Evolutionary conservation across 148 eudicot genomes (phyloP).

Genomic region (Rhododendron williamsianum): DNA sequence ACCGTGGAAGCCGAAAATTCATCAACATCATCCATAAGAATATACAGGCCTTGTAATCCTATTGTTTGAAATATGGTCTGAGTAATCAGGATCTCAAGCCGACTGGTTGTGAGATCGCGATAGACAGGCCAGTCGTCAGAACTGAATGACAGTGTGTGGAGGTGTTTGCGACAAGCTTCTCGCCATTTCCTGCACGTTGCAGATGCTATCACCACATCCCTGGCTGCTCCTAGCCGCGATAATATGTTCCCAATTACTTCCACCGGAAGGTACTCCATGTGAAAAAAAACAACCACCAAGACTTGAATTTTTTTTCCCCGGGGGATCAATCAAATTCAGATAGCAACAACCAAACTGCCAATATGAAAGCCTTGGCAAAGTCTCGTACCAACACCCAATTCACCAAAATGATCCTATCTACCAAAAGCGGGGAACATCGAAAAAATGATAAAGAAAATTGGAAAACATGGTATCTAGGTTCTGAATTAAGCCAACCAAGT

Average conservation of each 20-base stretch:
- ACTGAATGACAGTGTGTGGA: slow-evolving; percentile 63
- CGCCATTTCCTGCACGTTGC: slow-evolving; percentile 77
- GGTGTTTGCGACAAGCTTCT: slow-evolving; percentile 69
- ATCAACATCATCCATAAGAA: slow-evolving; percentile 81
- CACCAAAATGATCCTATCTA: neutral
- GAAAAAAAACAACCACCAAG: neutral
- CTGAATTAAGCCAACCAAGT: neutral
- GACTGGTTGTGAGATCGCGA: slow-evolving; percentile 46
- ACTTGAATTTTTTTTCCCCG: neutral
- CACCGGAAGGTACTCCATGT: slow-evolving; percentile 75
- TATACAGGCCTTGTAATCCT: slow-evolving; percentile 59
- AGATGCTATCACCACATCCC: slow-evolving; percentile 78
- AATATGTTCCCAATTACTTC: slow-evolving; percentile 94
- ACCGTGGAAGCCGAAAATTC: slow-evolving; percentile 84
- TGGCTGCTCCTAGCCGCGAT: slow-evolving; percentile 66
- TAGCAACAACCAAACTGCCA: neutral
- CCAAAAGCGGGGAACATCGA: neutral
- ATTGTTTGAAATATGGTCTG: slow-evolving; percentile 71
- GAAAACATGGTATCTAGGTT: neutral
- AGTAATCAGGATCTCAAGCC: slow-evolving; percentile 66
- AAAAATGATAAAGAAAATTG: neutral
- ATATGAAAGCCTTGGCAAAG: too few species aligned
- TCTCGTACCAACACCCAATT: too few species aligned
- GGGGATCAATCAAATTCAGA: neutral
- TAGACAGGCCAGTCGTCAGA: slow-evolving; percentile 69